phyloP scores from a whole-genome alignment of 805 yeast species.

The Candida sphagnicola region DNA sequence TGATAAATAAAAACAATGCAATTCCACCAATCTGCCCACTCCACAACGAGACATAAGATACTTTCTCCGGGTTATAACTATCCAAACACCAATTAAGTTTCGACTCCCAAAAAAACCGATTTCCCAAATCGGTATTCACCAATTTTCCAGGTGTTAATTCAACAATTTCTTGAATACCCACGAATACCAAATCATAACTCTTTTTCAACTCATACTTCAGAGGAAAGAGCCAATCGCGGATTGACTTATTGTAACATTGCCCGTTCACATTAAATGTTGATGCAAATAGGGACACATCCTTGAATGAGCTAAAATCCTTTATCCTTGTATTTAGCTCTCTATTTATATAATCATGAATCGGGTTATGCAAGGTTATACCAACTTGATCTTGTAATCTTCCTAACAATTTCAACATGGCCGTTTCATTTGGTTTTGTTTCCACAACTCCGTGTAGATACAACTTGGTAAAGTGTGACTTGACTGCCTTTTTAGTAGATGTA shows the following conservation, averaged over 20 bases:
- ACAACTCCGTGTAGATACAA: slow-evolving; percentile 40
- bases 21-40: slow-evolving; percentile 87
- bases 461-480: slow-evolving; percentile 33
- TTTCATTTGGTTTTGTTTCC: slow-evolving; percentile 35
- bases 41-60: slow-evolving; percentile 55
- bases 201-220: slow-evolving; percentile 11
- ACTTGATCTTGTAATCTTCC: slow-evolving; percentile 47
- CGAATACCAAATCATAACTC: slow-evolving; percentile 64
- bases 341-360: slow-evolving; percentile 50
- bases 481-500: slow-evolving; percentile 28
- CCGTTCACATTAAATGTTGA: slow-evolving; percentile 58
- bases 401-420: slow-evolving; percentile 44
- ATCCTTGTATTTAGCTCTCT: slow-evolving; percentile 37
- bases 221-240: slow-evolving; percentile 46
- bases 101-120: slow-evolving; percentile 62
- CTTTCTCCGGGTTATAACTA: slow-evolving; percentile 27
- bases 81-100: slow-evolving; percentile 49
- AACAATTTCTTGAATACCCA: slow-evolving; percentile 83
- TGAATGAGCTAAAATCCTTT: slow-evolving; percentile 35
- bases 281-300: slow-evolving; percentile 41
- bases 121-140: slow-evolving; percentile 67
- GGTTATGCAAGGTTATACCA: slow-evolving; percentile 43
- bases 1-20: slow-evolving; percentile 63
- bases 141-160: slow-evolving; percentile 82
- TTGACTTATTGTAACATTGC: slow-evolving; percentile 36